Evolutionary conservation across 2,329 filamentous ascomycete genomes (phyloP), one percentile per base, ranked within the genome.

Genomic region (Fusarium sp.): DNA sequence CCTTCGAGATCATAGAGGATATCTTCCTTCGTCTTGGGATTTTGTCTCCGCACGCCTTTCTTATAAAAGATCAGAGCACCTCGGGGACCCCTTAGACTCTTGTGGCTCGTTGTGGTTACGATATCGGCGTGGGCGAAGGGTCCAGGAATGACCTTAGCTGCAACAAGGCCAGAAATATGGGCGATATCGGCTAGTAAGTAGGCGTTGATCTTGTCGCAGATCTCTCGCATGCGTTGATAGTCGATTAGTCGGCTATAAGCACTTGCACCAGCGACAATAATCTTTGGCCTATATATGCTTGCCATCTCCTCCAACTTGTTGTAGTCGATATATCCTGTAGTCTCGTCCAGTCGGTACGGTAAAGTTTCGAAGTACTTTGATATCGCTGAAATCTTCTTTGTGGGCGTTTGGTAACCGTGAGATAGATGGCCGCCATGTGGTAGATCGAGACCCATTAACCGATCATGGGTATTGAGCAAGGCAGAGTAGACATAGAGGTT

Each of bases 311-410:
- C 95, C 60, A 99, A 89, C 81, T 92, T 92, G 79, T 94, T 91
- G 83, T 99, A 99, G 86, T 99, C 95, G 79, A 99, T 99, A 77
- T 95, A 87, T 68, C 96, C 96, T 11, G 95, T 98, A 71, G 91
- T 88, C 80, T 97, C 93, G 85, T 98, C 91, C 61, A 98, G 89
- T 67, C 94, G 92, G 87, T 99, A 99, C 10, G 96, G 96, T 72
- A 99, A 86, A 39, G 96, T 99, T 86, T 99, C 96, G 82, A 99
- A 99, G 86, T 99, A 99, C 81, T 97, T 98, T 65, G 95, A 98
- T 75, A 99, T 91, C 78, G 95, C 95, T n/a, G 95, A 98, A 82
- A 99, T 98, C 89, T 95, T 95, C 83, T 92, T 94, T 59, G 92
- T 92, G 7, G 96, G 94, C 26, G 94, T 98, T 85, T 99, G 96